These are phyloP conservation scores for Heterobasidion irregulare DNA, from an alignment of 1,284 basidiomycete genomes.

Conservation along the genomic window DNA sequence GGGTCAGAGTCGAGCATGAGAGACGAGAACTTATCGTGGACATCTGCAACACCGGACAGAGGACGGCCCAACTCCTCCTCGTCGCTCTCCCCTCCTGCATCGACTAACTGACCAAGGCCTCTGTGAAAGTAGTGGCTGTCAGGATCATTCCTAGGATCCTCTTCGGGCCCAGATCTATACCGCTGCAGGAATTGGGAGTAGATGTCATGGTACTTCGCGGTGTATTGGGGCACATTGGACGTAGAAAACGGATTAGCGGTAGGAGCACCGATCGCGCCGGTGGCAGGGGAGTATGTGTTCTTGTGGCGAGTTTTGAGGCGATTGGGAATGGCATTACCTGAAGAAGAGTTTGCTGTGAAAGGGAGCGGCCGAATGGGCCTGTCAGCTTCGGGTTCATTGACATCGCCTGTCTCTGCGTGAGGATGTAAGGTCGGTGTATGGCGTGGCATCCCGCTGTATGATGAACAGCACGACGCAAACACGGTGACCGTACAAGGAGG, in stretches of 20 bases:
- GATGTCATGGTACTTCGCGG: constrained; percentile 49
- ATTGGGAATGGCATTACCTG: constrained; percentile 18
- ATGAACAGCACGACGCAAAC: background rate
- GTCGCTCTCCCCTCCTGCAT: constrained; percentile 71
- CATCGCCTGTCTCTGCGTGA: constrained; percentile 44
- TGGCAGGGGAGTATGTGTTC: constrained; percentile 23
- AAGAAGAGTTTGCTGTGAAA: constrained; percentile 18
- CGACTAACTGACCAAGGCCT: constrained; percentile 61
- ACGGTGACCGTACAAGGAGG: no score
- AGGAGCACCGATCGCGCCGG: constrained; percentile 21
- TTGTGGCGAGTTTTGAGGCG: constrained; percentile 29
- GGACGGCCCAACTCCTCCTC: constrained; percentile 42
- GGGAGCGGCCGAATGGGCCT: constrained; percentile 29
- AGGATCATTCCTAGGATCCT: constrained; percentile 65
- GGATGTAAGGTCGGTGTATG: constrained; percentile 63
- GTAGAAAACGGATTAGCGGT: constrained; percentile 17
- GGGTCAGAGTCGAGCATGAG: constrained; percentile 51
- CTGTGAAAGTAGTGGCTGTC: constrained; percentile 70
- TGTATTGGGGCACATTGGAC: constrained; percentile 17
- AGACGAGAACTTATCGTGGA: constrained; percentile 43
- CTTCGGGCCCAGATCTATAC: constrained; percentile 55
- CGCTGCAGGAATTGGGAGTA: constrained; percentile 73
- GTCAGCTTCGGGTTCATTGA: constrained; percentile 35
- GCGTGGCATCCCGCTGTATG: constrained; percentile 21
- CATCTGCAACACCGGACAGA: constrained; percentile 32